phyloP scores from a whole-genome alignment of 2,329 filamentous ascomycete species.

The Fusarium palustre region DNA sequence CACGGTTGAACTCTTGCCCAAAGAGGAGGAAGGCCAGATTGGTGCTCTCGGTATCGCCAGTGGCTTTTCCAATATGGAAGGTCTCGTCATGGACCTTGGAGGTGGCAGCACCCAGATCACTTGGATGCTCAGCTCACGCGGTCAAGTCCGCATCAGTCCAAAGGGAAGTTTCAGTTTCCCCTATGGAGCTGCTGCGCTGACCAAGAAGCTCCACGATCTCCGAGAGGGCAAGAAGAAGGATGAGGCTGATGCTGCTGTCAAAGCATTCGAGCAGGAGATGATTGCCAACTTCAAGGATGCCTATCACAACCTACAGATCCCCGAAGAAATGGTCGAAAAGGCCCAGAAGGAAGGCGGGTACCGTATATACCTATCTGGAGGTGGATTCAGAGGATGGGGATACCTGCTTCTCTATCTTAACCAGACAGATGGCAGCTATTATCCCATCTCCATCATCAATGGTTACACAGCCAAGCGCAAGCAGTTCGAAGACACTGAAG shows the following conservation, averaged over 20 bases:
- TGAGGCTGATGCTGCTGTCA: slow-evolving; percentile 58
- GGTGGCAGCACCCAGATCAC: slow-evolving; percentile 77
- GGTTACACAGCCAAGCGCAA: slow-evolving; percentile 67
- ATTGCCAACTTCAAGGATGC: slow-evolving; percentile 63
- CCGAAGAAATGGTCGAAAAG: slow-evolving; percentile 59
- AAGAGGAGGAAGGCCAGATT: slow-evolving; percentile 74
- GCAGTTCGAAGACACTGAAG: slow-evolving; percentile 64
- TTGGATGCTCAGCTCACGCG: slow-evolving; percentile 68
- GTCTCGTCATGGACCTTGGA: slow-evolving; percentile 78
- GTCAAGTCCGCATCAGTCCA: slow-evolving; percentile 63
- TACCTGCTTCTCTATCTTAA: slow-evolving; percentile 72
- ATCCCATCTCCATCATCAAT: slow-evolving; percentile 79
- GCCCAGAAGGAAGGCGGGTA: slow-evolving; percentile 61
- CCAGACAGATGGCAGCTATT: slow-evolving; percentile 67
- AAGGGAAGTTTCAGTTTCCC: slow-evolving; percentile 73
- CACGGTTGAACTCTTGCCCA: slow-evolving; percentile 70
- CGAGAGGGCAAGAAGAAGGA: slow-evolving; percentile 53
- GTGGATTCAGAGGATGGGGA: slow-evolving; percentile 78
- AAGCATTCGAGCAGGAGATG: slow-evolving; percentile 63
- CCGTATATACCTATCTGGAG: slow-evolving; percentile 75
- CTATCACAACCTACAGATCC: slow-evolving; percentile 64
- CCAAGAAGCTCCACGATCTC: slow-evolving; percentile 62
- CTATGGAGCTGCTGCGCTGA: slow-evolving; percentile 76
- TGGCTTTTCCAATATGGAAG: slow-evolving; percentile 69
- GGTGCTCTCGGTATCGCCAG: slow-evolving; percentile 76